A percentile compares a stretch with the other conserved stretches of the same genome.
Evolutionary conservation across 1,284 basidiomycete species (phyloP).

Genomic region (Boletellus sp.): DNA sequence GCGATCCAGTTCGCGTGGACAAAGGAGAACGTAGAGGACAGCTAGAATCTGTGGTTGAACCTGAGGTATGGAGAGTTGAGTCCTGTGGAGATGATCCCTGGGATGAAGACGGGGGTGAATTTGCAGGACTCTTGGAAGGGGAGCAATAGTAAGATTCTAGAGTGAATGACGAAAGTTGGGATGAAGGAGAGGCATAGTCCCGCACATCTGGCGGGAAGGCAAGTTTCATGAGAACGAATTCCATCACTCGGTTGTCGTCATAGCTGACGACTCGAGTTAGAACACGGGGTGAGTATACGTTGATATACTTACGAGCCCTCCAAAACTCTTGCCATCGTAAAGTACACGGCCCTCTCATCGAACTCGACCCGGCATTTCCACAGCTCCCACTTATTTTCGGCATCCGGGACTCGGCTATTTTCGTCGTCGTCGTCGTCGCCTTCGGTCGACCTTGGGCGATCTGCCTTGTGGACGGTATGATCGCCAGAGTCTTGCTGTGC

Average conservation of each 20-base stretch:
- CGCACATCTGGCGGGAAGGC: slow-evolving; percentile 41
- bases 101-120: slow-evolving; percentile 27
- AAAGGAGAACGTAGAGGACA: slow-evolving; percentile 21
- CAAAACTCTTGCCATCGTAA: slow-evolving; percentile 67
- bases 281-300: not conserved
- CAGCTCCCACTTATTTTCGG: slow-evolving; percentile 54
- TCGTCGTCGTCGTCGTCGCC: slow-evolving; percentile 11
- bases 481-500: slow-evolving; percentile 3
- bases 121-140: slow-evolving; percentile 27
- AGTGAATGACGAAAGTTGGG: slow-evolving; percentile 15
- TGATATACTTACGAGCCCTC: slow-evolving; percentile 44
- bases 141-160: slow-evolving; percentile 16
- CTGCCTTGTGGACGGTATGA: not conserved
- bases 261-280: slow-evolving; percentile 28
- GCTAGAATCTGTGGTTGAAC: slow-evolving; percentile 7
- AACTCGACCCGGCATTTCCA: slow-evolving; percentile 78
- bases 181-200: slow-evolving; percentile 22
- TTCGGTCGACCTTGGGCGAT: slow-evolving; percentile 1
- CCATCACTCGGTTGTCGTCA: slow-evolving; percentile 48
- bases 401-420: slow-evolving; percentile 3
- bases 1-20: slow-evolving; percentile 21
- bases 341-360: slow-evolving; percentile 64
- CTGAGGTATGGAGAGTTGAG: slow-evolving; percentile 19
- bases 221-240: slow-evolving; percentile 55
- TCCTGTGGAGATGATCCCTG: slow-evolving; percentile 27